Evolutionary conservation across 2,329 filamentous ascomycete genomes (phyloP), one percentile per base, ranked within the genome.

Genomic region (Ceratocystis huliohia): DNA sequence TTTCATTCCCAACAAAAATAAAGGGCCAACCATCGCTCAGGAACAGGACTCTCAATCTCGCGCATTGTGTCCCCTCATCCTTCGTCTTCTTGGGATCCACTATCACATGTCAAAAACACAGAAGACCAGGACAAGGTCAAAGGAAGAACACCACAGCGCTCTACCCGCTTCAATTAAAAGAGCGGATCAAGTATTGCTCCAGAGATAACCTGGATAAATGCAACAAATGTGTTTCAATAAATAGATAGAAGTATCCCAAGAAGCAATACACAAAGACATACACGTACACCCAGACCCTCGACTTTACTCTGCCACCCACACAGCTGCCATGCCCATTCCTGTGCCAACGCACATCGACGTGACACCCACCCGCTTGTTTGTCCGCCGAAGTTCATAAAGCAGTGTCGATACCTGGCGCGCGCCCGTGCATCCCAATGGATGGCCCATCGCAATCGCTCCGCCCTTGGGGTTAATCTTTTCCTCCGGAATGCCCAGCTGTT

Each of bases 381-480:
- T 94, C 74, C 93, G 82, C 82, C 84, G 88, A 72, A 97, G 79
- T 83, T 97, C 93, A 71, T 91, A 95, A 70, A 97, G 79, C 72
- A 97, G 78, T 10, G 94, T 97, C 73, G 89, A 91, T 61, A 99
- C 89, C 79, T 97, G 94, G 74, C 94, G 84, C 8, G 93, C 91
- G 64, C 94, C 94, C 0, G 94, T 97, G 78, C 91, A 96, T 66
- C 94, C 94, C 20, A 97, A 82, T 0, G 94, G 94, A 78, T 97
- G 94, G 10, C 94, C 91, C 74, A 96, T 96, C 10, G 93, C 93
- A 75, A 96, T 96, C 44, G 92, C 92, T 69, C 93, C 93, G 70
- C 93, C 94, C 83, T 96, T 96, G 72, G 93, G 93, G 80, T 97
- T 97, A 74, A 99, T 86, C 84, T 96, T 97, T 70, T 89, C 87